Evolutionary conservation across 2,329 filamentous ascomycete species (phyloP).

Genomic region (Teratosphaeria zuluensis): DNA sequence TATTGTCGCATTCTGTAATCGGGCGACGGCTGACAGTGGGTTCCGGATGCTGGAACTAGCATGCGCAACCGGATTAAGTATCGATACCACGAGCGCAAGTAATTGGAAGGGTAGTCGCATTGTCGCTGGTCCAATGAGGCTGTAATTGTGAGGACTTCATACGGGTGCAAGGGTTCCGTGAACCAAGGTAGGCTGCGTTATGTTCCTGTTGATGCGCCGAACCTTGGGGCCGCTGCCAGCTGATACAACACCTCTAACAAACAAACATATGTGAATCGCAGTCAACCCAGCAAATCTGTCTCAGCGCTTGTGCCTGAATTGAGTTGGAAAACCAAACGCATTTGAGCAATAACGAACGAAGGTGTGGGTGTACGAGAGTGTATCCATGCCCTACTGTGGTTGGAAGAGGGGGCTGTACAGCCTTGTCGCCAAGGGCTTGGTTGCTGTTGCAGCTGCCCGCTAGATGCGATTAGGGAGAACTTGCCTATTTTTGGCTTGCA

Average conservation of each 20-base stretch:
- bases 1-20: constrained; percentile 65
- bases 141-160: not conserved
- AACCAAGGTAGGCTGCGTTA: not conserved
- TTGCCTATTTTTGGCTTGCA: too few relatives aligned
- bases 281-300: not conserved
- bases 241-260: not conserved
- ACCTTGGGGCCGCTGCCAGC: not conserved
- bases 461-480: not conserved
- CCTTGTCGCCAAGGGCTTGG: not conserved
- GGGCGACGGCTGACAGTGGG: constrained; percentile 63
- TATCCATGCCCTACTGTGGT: not conserved
- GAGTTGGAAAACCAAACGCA: not conserved
- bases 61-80: constrained; percentile 3
- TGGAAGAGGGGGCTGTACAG: not conserved
- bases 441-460: not conserved
- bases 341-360: not conserved
- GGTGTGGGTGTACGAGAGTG: not conserved
- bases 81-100: constrained; percentile 5
- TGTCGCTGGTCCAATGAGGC: not conserved
- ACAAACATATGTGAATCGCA: not conserved
- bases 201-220: not conserved
- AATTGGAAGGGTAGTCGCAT: constrained; percentile 4
- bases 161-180: not conserved
- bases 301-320: not conserved
- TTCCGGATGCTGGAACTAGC: constrained; percentile 58